Conservation (phyloP, 768 basidiomycete species). For the Tubosaeta sp. region DNA sequence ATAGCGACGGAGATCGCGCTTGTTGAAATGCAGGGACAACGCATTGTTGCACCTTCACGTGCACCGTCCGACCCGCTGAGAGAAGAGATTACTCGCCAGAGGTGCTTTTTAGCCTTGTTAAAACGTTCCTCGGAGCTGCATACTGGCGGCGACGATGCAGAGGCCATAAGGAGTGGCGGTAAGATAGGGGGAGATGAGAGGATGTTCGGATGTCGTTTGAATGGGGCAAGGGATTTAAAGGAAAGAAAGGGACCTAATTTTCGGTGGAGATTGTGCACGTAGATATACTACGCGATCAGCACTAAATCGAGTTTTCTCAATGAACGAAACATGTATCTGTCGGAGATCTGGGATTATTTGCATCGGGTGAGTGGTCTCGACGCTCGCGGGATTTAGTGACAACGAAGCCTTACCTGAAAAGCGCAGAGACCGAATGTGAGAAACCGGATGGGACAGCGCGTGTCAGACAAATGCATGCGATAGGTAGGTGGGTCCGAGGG, state of each 20-base stretch:
- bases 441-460: slow-evolving; percentile 27
- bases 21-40: slow-evolving; percentile 10
- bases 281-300: slow-evolving; percentile 39
- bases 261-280: slow-evolving; percentile 36
- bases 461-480: slow-evolving; percentile 30
- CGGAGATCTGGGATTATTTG: slow-evolving; percentile 35
- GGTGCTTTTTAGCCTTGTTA: slow-evolving; percentile 34
- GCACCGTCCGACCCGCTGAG: slow-evolving; percentile 6
- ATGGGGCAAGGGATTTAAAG: slow-evolving; percentile 29
- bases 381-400: slow-evolving; percentile 34
- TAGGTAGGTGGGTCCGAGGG: slow-evolving; percentile 35
- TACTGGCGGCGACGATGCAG: slow-evolving; percentile 14
- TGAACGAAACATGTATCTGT: slow-evolving; percentile 34
- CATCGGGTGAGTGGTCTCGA: slow-evolving; percentile 34
- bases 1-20: slow-evolving; percentile 13
- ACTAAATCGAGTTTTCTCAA: slow-evolving; percentile 35
- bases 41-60: slow-evolving; percentile 11
- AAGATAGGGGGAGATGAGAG: slow-evolving; percentile 23
- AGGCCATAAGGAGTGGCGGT: slow-evolving; percentile 21
- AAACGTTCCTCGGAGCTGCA: slow-evolving; percentile 29
- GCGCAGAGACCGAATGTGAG: slow-evolving; percentile 30
- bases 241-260: slow-evolving; percentile 23
- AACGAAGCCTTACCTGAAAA: slow-evolving; percentile 33
- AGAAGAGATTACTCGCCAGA: slow-evolving; percentile 28
- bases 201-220: slow-evolving; percentile 22